Base-by-base conservation (phyloP, 1,284 basidiomycete species). In the Laetiporus sulphureus region DNA sequence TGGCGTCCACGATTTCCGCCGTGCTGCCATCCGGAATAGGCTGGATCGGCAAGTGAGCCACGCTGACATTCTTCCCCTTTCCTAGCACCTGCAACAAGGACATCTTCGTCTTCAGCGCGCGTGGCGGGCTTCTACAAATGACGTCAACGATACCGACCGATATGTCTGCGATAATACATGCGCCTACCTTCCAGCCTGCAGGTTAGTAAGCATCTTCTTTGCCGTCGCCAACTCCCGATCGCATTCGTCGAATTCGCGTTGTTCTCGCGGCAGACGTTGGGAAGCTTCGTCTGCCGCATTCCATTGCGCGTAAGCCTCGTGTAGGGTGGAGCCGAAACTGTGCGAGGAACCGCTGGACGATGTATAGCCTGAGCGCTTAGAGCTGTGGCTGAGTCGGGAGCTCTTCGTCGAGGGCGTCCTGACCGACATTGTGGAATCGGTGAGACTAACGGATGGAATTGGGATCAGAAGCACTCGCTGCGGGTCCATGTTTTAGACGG, bases 261-360 rank as follows among this genome's bases (percentile, higher is more conserved):
- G 20, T 41, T 51, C 49, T 20, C 24, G 38, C 25, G 38, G 20
- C 7, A 52, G 42, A 15, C 49, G 46, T 39, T 52, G 54, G 4
- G 42, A 31, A 4, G 54, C 54, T 6, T 51, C 50, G 46, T 56
- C 54, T 32, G 54, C 54, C 34, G 46, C 47, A 42, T 48, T 49
- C 54, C 54, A 56, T 35, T 47, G 44, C 34, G 42, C 42, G 41
- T 52, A 52, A 23, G 49, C 46, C 35, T 50, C 49, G 13, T 35
- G 18, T 4, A 46, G 35, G 7, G 25, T 24, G 1, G 11, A 21
- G 30, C 32, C 35, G 36, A n/a, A 32, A 20, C 32, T 38, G 19
- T 24, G 21, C 8, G 40, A 34, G 27, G 36, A 29, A 13, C 29
- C 13, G 5, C 22, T 29, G 19, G 38, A 40, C 19, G 25, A 32